These are phyloP conservation scores for Fusarium buxicola DNA, from an alignment of 2,329 filamentous ascomycete genomes.

Conservation along the genomic window DNA sequence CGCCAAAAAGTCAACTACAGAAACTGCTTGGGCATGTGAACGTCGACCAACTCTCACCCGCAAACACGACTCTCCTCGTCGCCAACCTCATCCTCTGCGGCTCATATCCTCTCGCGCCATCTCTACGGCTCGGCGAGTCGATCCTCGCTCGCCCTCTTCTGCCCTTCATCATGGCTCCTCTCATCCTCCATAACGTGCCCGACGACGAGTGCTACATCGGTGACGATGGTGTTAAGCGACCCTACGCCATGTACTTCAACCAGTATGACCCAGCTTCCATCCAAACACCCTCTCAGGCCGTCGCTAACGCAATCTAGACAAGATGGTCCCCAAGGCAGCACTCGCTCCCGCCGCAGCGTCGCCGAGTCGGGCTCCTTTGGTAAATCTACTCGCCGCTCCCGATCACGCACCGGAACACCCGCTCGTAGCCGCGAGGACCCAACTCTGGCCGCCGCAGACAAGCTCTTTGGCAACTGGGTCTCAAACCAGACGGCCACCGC, in stretches of 20 bases:
- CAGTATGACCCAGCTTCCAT: slow-evolving; percentile 58
- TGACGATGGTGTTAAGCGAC: slow-evolving; percentile 72
- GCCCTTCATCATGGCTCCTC: slow-evolving; percentile 64
- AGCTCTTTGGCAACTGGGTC: slow-evolving; percentile 70
- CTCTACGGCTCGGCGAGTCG: slow-evolving; percentile 4
- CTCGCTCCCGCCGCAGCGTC: slow-evolving; percentile 64
- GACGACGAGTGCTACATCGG: slow-evolving; percentile 75
- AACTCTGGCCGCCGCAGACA: slow-evolving; percentile 70
- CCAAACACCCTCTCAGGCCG: not conserved
- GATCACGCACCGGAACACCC: slow-evolving; percentile 70
- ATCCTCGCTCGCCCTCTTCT: slow-evolving; percentile 4
- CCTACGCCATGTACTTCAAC: slow-evolving; percentile 74
- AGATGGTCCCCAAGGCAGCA: slow-evolving; percentile 62
- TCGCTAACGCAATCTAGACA: slow-evolving; percentile 53
- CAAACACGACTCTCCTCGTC: slow-evolving; percentile 2
- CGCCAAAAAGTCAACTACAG: slow-evolving; percentile 39
- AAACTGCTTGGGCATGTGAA: slow-evolving; percentile 35
- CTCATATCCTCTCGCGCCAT: slow-evolving; percentile 7
- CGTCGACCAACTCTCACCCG: slow-evolving; percentile 6
- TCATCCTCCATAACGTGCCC: slow-evolving; percentile 76
- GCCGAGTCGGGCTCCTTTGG: slow-evolving; percentile 74
- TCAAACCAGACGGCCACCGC: slow-evolving; percentile 57
- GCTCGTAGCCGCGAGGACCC: slow-evolving; percentile 69
- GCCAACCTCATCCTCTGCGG: slow-evolving; percentile 11
- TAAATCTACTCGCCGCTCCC: slow-evolving; percentile 72